Conservation (phyloP, 768 basidiomycete species). For the Suillus tomentosus region DNA sequence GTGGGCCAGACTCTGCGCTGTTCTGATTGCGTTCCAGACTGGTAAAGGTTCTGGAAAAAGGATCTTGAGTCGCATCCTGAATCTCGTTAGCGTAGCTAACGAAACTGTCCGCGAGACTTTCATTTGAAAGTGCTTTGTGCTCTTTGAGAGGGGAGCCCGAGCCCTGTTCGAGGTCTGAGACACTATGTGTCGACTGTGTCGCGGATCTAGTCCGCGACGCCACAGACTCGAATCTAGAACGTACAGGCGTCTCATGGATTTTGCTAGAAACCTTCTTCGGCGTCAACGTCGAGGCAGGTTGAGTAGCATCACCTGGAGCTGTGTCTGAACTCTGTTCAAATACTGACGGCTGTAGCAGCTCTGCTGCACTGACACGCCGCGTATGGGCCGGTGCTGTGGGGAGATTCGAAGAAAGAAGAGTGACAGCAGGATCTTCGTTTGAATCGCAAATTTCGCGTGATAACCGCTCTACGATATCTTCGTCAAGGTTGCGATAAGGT, state of each 20-base stretch:
- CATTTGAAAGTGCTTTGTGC: constrained; percentile 8
- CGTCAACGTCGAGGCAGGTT: neutral
- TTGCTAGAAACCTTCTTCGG: constrained; percentile 15
- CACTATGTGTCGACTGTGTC: constrained; percentile 15
- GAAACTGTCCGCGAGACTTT: neutral
- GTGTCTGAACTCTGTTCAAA: constrained; percentile 9
- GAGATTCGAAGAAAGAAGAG: constrained; percentile 8
- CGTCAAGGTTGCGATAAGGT: constrained; percentile 28
- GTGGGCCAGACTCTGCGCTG: neutral
- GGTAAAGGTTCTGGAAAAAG: neutral
- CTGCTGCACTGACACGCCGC: constrained; percentile 24
- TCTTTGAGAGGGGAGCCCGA: constrained; percentile 5
- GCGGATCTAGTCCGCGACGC: constrained; percentile 19
- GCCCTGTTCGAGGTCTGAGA: constrained; percentile 12
- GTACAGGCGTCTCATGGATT: constrained; percentile 23
- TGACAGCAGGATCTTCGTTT: constrained; percentile 19
- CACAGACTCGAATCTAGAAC: constrained; percentile 23
- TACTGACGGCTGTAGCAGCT: constrained; percentile 25
- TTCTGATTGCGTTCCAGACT: neutral
- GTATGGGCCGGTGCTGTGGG: constrained; percentile 13
- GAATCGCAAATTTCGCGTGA: constrained; percentile 24
- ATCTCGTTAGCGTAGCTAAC: neutral
- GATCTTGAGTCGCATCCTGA: neutral
- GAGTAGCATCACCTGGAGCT: neutral
- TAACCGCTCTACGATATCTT: constrained; percentile 23